phyloP scores from a whole-genome alignment of 352 stramenopile genomes.

The Phytophthora idaei region DNA sequence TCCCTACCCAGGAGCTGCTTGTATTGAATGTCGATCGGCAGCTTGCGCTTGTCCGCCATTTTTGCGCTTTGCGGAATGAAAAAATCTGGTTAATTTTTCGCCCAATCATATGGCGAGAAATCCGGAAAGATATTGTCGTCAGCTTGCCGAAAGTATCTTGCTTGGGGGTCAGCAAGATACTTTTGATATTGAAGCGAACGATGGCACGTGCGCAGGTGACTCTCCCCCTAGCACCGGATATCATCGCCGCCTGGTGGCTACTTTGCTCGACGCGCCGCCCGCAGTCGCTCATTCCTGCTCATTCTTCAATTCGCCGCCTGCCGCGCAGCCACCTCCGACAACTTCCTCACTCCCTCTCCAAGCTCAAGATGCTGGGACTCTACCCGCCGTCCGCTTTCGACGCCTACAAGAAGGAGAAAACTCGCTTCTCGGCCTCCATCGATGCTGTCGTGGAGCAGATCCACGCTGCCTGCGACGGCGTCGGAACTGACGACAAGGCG shows the following conservation, averaged over 20 bases:
- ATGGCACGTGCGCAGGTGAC: conserved; percentile 11
- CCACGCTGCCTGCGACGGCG: conserved; percentile 59
- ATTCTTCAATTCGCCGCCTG: conserved; percentile 43
- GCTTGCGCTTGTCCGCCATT: conserved; percentile 66
- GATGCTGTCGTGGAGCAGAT: conserved; percentile 65
- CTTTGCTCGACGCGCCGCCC: background rate
- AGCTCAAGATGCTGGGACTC: conserved; percentile 59
- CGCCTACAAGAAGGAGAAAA: conserved; percentile 70
- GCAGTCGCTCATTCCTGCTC: conserved; percentile 17
- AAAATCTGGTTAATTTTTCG: conserved; percentile 4
- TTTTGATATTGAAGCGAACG: conserved; percentile 22
- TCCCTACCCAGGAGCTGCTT: conserved; percentile 75
- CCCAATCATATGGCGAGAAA: conserved; percentile 21
- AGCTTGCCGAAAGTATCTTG: no score
- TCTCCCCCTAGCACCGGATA: conserved; percentile 5
- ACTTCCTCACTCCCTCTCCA: conserved; percentile 2
- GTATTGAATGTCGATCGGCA: conserved; percentile 84
- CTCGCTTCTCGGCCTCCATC: conserved; percentile 46
- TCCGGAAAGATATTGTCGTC: background rate
- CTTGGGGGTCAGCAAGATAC: conserved; percentile 11
- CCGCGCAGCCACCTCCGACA: conserved; percentile 24
- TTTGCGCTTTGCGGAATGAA: conserved; percentile 10
- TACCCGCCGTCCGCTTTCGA: conserved; percentile 66
- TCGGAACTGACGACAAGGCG: conserved; percentile 70
- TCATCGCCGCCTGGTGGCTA: conserved; percentile 1